Conservation (phyloP, 106 monocot species). For the Ottelia alismoides region DNA sequence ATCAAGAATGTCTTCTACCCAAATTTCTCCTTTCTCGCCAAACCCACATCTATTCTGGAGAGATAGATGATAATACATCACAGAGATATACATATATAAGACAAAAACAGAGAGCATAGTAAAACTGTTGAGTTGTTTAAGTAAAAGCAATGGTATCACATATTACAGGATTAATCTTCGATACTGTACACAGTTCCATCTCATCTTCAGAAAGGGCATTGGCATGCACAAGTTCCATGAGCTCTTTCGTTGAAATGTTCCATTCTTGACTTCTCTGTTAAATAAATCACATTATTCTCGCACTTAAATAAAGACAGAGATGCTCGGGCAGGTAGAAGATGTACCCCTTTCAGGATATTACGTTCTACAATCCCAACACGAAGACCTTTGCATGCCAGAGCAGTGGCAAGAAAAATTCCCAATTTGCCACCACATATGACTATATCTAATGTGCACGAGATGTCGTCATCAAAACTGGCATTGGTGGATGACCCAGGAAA, state of each 20-base stretch:
- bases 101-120: background rate
- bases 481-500: slow-evolving; percentile 24
- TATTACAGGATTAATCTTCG: slow-evolving; percentile 88
- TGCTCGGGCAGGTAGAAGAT: background rate
- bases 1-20: slow-evolving; percentile 83
- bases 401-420: slow-evolving; percentile 89
- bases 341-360: slow-evolving; percentile 79
- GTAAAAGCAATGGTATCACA: background rate
- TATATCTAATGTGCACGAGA: slow-evolving; percentile 44
- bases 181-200: slow-evolving; percentile 43
- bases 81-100: background rate
- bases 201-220: slow-evolving; percentile 71
- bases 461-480: slow-evolving; percentile 8
- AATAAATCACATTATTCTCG: slow-evolving; percentile 4
- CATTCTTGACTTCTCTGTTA: slow-evolving; percentile 92
- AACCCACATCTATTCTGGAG: slow-evolving; percentile 94
- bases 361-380: slow-evolving; percentile 76
- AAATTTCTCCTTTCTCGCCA: slow-evolving; percentile 87
- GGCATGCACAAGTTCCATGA: slow-evolving; percentile 62
- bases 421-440: slow-evolving; percentile 92
- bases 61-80: background rate
- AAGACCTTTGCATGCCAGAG: slow-evolving; percentile 63
- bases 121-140: background rate
- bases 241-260: slow-evolving; percentile 95
- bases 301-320: background rate